Conservation (phyloP, 257 asterid species). For the Solanum pimpinellifolium region DNA sequence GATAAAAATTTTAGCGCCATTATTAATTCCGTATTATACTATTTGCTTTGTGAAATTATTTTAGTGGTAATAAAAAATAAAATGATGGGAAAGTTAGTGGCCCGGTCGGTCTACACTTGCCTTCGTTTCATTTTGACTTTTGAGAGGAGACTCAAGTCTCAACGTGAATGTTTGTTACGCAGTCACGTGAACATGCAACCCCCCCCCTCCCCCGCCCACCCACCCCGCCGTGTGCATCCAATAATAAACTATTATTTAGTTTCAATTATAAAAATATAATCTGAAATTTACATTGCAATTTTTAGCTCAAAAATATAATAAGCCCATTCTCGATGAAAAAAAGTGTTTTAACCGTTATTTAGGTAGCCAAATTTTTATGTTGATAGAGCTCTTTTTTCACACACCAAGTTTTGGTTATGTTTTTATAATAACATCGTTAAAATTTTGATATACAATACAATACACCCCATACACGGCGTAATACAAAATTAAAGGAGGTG, state of each 20-base stretch:
- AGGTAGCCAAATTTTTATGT: too few species aligned
- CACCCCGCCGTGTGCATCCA: not conserved
- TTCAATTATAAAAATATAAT: too few species aligned
- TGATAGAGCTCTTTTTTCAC: too few species aligned
- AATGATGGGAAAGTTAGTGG: not conserved
- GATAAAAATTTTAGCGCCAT: too few species aligned
- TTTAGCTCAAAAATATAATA: not conserved
- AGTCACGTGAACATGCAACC: conserved; percentile 29
- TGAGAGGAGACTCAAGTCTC: conserved; percentile 3
- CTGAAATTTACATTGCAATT: not conserved
- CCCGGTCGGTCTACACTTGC: not conserved
- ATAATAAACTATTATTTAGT: too few species aligned
- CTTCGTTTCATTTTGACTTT: not conserved
- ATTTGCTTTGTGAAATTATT: not conserved
- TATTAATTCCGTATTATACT: not conserved
- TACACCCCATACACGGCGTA: not conserved
- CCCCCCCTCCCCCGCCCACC: not conserved
- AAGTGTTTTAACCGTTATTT: too few species aligned
- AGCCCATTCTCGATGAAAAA: too few species aligned
- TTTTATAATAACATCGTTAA: too few species aligned
- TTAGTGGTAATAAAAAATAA: not conserved
- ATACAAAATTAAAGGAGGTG: not conserved
- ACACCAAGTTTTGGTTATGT: too few species aligned
- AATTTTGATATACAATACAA: too few species aligned
- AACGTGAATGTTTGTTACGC: conserved; percentile 39